Base-by-base conservation (phyloP, 805 yeast species). In the Ogataea nonfermentans region DNA sequence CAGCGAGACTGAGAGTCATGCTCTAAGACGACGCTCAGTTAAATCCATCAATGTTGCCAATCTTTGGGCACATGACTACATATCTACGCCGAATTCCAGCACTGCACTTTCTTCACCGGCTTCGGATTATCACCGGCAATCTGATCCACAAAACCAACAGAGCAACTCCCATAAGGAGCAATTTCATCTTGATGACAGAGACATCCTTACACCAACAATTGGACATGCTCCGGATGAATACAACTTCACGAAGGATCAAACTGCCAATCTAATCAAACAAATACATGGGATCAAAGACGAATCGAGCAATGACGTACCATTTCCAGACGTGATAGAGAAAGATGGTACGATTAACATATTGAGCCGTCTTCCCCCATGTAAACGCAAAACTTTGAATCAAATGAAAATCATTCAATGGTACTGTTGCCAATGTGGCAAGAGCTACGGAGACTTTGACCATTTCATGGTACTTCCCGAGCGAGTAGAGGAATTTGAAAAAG, bases 391-490 rank as follows among this genome's bases (percentile, higher is more conserved):
- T 10, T 27, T 46, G 12, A 55, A 56, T 32, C 40, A 36, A 24
- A 50, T 49, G 47, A 55, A 56, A 31, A 57, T 59, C 7, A 43
- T 55, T 13, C 63, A 59, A 32, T 59, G 63, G 63, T 57, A 55
- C 34, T 59, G 63, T 34, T 59, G 63, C 29, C 56, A 55, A 26
- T 59, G 63, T 37, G 63, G 61, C 12, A 52, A 54, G 32, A 45
- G 57, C 29, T 56, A 53, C 33, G 63, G 63, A 6, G 48, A 55
- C 30, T 32, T 53, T 11, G 45, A 51, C 28, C 53, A 44, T 32
- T 53, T 53, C 24, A 25, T 32, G n/a, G 32, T 49, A 3, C 17
- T 30, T 6, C 27, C 24, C 8, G 33, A 31, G 11, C 23, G 37
- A 4, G 23, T 43, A 9, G 26, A 31, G 6, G 26, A 34, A 15